Base-by-base conservation (phyloP, 2,329 filamentous ascomycete genomes). In the Chalara sp. region DNA sequence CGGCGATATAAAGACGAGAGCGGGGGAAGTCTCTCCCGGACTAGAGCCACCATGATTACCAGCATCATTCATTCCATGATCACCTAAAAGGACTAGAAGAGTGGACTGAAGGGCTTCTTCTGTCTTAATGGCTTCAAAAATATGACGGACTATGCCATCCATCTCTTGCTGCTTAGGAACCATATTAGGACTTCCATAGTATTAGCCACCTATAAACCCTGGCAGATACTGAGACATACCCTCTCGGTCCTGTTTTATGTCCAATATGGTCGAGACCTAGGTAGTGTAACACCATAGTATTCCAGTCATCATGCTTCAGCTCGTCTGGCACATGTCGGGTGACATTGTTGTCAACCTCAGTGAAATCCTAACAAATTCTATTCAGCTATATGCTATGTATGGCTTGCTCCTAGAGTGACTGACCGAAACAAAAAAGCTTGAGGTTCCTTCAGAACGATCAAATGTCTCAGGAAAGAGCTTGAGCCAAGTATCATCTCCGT, bases 41-140 rank as follows among this genome's bases (percentile, higher is more conserved):
- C 91, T 91, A 7, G 92, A 96, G 39, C 92, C 93, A 32, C 93
- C 93, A 65, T 99, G 93, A 59, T 97, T 97, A 2, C 93, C 93
- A 21, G 89, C 93, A 61, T 97, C 92, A 60, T 97, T 99, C 93
- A 99, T 99, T n/a, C 93, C 93, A 65, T 99, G 93, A 62, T 99
- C 95, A 50, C 93, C 93, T 51, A 86, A 89, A 6, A 99, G 71
- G 3, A 99, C 83, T 44, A 99, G 78, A 2, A 99, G 72, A 0
- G 92, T 90, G 5, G 87, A 86, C 32, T 80, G 65, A 1, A 96
- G 80, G 66, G 96, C 86, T 1, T 77, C 65, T 50, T 87, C 71
- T 4, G 76, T 76, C 62, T 86, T 78, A 57, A 99, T 86, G 6
- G 88, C 86, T 10, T 76, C 72, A 63, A 89, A 96, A 30, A 99